Evolutionary conservation across 75 land plant genomes (phyloP), one percentile per base, ranked within the genome.

Genomic region (Isoetes taiwanensis): DNA sequence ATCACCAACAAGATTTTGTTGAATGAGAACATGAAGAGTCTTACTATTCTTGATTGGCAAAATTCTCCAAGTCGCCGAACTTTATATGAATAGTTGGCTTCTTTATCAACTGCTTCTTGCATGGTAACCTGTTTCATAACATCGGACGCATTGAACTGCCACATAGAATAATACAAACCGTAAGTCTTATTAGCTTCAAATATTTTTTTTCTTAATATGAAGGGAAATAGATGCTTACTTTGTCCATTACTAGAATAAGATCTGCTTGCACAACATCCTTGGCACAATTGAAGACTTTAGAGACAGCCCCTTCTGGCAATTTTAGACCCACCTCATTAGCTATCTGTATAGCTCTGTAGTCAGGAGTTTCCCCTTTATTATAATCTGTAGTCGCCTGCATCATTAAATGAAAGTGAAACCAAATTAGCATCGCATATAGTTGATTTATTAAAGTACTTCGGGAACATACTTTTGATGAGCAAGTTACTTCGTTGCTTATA

Each of bases 91-190:
- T 70, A 63, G 3, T 56, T 32, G 29, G 28, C 57, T 23, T 46
- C 53, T 58, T 70, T 70, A 29, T 70, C 73, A 52, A 71, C 57
- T 28, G 68, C 56, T 50, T 71, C 73, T 41, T 64, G 61, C 21
- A 71, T 27, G 17, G 66, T 63, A 20, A 71, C 62, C 16, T 71
- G 64, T 38, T 71, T 71, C 57, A 64, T 28, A 5, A 59, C 62
- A 31, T 71, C 73, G n/a, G 73, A 64, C 8, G 67, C 68, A 66
- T 68, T 71, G 59, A 70, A 71, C 73, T 71, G 54, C 37, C 31
- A 30, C 3, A 19, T 20, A 3, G 12, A 61, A 43, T 27, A n/a
- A n/a, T n/a, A n/a, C n/a, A 24, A 26, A 28, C 5, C 2, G 16
- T 53, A 16, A 6, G 9, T 37, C 39, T 37, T 37, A 14, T 10